Percentiles rank a stretch among this genome's conserved stretches.
Evolutionary conservation across 805 yeast genomes (phyloP).

Genomic region (Pichia cabralensis): DNA sequence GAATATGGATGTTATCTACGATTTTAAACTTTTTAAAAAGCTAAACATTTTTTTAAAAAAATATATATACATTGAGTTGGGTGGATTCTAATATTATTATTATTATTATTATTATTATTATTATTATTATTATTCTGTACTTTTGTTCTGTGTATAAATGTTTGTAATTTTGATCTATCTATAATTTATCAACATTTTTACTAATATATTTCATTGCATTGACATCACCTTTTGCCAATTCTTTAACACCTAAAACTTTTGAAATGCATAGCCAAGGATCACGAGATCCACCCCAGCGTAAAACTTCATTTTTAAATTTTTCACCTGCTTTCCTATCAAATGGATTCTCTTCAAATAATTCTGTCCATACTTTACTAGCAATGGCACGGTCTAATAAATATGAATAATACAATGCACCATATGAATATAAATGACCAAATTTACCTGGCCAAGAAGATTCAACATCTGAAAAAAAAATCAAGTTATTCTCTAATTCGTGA

Average conservation of each 20-base stretch:
- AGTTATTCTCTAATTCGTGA: conserved; percentile 50
- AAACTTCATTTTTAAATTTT: conserved; percentile 54
- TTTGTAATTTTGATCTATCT: neutral
- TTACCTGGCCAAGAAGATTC: conserved; percentile 86
- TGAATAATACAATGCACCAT: conserved; percentile 90
- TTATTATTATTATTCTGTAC: no score
- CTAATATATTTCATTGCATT: conserved; percentile 7
- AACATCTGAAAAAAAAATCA: conserved; percentile 56
- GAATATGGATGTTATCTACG: conserved; percentile 34
- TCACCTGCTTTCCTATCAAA: conserved; percentile 66
- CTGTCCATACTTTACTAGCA: conserved; percentile 76
- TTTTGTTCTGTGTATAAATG: no score
- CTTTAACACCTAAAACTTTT: conserved; percentile 59
- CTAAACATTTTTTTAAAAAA: neutral
- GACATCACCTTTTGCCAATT: conserved; percentile 47
- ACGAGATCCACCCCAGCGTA: conserved; percentile 89
- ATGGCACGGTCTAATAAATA: conserved; percentile 87
- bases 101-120: no score
- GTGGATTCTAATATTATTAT: no score
- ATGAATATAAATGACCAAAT: conserved; percentile 86
- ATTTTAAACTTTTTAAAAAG: conserved; percentile 21
- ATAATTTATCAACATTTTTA: neutral
- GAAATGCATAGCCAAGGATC: conserved; percentile 86
- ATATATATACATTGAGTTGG: neutral
- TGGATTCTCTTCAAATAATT: conserved; percentile 62